Conservation (phyloP, 768 basidiomycete species). For the Naganishia friedmannii region DNA sequence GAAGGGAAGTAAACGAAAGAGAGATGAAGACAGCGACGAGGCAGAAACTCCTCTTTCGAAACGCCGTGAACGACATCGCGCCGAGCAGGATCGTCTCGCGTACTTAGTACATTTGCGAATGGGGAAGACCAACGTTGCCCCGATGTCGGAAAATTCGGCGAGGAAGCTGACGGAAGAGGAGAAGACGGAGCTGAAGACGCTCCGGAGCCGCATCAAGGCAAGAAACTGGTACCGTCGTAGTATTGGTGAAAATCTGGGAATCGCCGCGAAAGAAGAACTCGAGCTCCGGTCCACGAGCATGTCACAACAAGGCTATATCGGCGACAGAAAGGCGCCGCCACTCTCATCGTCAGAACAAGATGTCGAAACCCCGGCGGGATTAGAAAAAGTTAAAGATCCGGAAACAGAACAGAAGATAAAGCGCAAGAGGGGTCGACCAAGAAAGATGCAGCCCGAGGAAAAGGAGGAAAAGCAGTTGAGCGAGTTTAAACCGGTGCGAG, state of each 20-base stretch:
- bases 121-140: too few relatives aligned
- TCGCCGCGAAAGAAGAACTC: neutral
- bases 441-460: neutral
- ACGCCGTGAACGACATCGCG: neutral
- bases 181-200: neutral
- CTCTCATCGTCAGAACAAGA: too few relatives aligned
- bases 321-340: too few relatives aligned
- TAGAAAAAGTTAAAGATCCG: neutral
- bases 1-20: constrained; percentile 8
- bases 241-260: neutral
- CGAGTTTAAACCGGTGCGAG: neutral
- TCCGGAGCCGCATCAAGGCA: neutral
- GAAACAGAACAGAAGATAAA: neutral
- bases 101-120: neutral
- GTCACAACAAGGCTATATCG: neutral
- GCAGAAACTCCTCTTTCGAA: neutral
- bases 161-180: neutral
- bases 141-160: too few relatives aligned
- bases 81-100: neutral
- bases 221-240: neutral
- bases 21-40: neutral
- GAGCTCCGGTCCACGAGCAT: neutral
- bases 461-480: neutral
- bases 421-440: neutral
- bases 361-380: too few relatives aligned